These are phyloP conservation scores for Rhizopogon salebrosus DNA, from an alignment of 768 basidiomycete genomes.

Conservation along the genomic window DNA sequence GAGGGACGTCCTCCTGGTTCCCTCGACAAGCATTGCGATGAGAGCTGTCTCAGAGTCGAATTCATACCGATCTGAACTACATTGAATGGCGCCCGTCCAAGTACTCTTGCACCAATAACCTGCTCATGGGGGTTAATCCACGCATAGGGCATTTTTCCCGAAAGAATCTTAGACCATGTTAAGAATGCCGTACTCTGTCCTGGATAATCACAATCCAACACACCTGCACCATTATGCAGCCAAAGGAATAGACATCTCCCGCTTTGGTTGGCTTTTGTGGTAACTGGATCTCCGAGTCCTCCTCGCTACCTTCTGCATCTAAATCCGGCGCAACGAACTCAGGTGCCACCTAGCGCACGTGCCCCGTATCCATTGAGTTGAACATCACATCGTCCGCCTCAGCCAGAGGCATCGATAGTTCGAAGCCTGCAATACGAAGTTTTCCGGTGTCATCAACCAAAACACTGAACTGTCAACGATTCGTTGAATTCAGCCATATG, in stretches of 20 bases:
- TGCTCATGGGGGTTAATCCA: conserved; percentile 3
- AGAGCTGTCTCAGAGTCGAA: too few species aligned
- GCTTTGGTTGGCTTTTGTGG: conserved; percentile 6
- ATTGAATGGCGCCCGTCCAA: too few species aligned
- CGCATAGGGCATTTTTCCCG: conserved; percentile 1
- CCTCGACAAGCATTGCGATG: too few species aligned
- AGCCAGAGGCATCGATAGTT: conserved; percentile 25
- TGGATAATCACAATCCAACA: neutral
- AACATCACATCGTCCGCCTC: conserved; percentile 26
- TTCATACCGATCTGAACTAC: too few species aligned
- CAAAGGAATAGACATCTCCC: conserved; percentile 4
- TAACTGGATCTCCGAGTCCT: neutral
- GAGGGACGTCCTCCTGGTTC: too few species aligned
- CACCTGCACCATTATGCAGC: neutral
- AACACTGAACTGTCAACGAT: conserved; percentile 25
- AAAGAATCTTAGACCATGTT: neutral
- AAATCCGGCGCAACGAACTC: conserved; percentile 9
- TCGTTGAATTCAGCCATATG: neutral
- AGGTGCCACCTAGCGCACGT: conserved; percentile 11
- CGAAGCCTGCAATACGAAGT: conserved; percentile 33
- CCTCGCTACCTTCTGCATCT: neutral
- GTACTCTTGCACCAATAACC: neutral
- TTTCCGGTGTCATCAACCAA: conserved; percentile 26
- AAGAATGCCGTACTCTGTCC: neutral
- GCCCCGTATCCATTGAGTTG: conserved; percentile 2